Evolutionary conservation across 164 flowering plant genomes (phyloP).

Genomic region (Houttuynia cordata): DNA sequence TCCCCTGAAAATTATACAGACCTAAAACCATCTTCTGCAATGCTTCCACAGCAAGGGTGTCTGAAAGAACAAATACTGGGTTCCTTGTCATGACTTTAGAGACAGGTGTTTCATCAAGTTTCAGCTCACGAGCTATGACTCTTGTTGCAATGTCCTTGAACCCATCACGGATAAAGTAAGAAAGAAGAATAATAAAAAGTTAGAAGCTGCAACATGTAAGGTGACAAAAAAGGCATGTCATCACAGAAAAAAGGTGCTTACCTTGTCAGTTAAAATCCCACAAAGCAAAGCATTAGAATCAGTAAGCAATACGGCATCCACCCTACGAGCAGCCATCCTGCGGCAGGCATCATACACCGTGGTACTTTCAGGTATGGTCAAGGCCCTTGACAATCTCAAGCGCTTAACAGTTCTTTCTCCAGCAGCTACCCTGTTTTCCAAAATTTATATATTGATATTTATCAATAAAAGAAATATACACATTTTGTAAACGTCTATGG

Average conservation of each 20-base stretch:
- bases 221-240: background rate
- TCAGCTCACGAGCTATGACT: slow-evolving; percentile 72
- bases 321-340: slow-evolving; percentile 89
- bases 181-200: background rate
- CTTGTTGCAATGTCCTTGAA: slow-evolving; percentile 84
- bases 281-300: slow-evolving; percentile 95
- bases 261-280: slow-evolving; percentile 98
- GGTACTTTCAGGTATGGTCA: slow-evolving; percentile 86
- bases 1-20: slow-evolving; percentile 13
- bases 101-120: slow-evolving; percentile 80
- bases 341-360: slow-evolving; percentile 77
- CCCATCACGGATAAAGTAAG: background rate
- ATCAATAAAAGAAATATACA: background rate
- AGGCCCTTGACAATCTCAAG: slow-evolving; percentile 77
- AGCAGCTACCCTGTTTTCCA: slow-evolving; percentile 40
- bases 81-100: slow-evolving; percentile 97
- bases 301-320: slow-evolving; percentile 87
- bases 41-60: slow-evolving; percentile 97
- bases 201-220: background rate
- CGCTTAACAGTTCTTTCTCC: slow-evolving; percentile 97
- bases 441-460: background rate
- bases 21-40: slow-evolving; percentile 99
- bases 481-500: background rate
- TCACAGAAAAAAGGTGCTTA: slow-evolving; percentile 5
- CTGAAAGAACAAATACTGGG: slow-evolving; percentile 90